Evolutionary conservation across 345 rosid genomes (phyloP).

Genomic region (Pistacia integerrima): DNA sequence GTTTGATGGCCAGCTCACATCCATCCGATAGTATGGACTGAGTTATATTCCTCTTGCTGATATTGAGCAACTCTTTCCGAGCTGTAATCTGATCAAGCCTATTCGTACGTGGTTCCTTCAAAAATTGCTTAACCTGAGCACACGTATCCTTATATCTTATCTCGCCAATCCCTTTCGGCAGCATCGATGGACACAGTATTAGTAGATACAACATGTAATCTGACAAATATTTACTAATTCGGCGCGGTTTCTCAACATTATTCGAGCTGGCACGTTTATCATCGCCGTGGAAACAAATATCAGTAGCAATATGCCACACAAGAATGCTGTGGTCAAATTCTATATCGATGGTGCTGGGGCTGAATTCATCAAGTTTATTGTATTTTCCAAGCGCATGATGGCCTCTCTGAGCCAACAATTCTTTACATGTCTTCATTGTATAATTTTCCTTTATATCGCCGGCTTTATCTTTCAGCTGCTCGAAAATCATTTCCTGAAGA

Average conservation of each 20-base stretch:
- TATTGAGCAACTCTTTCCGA: not conserved
- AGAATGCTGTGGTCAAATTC: slow-evolving; percentile 13
- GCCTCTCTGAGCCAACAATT: slow-evolving; percentile 5
- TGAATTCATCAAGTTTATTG: not conserved
- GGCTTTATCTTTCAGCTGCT: not conserved
- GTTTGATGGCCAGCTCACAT: not conserved
- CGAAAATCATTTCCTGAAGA: not conserved
- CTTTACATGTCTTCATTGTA: not conserved
- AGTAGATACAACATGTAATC: slow-evolving; percentile 21
- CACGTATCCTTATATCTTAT: not conserved
- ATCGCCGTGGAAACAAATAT: not conserved
- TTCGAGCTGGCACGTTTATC: not conserved
- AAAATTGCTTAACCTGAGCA: not conserved
- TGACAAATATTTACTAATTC: not conserved
- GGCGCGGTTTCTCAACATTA: not conserved
- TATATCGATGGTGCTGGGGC: not conserved
- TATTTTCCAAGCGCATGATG: not conserved
- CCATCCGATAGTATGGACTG: slow-evolving; percentile 13
- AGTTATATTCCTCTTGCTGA: not conserved
- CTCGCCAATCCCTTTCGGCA: not conserved
- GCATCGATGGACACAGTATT: not conserved
- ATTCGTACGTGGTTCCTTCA: too few relatives aligned
- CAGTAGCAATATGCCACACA: slow-evolving; percentile 17
- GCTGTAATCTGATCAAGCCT: not conserved
- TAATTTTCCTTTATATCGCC: too few relatives aligned